These are phyloP conservation scores for Geranium rotundifolium DNA, from an alignment of 345 rosid genomes.

Conservation along the genomic window DNA sequence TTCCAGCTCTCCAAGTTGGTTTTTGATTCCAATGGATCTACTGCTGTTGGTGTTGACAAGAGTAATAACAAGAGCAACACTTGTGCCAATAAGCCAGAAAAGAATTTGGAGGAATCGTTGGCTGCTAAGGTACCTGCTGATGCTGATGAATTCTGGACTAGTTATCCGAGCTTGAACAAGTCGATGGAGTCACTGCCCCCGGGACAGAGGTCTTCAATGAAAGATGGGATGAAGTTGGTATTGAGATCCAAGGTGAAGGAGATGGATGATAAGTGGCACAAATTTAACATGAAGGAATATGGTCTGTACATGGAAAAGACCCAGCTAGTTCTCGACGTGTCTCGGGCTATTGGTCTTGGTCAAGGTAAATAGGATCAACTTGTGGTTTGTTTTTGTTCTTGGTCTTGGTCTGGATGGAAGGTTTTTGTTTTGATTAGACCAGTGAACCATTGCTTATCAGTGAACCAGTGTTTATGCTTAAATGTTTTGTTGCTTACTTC, in stretches of 20 bases:
- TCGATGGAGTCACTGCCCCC: slow-evolving; percentile 12
- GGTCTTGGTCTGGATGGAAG: too few relatives aligned
- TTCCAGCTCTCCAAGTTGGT: slow-evolving; percentile 21
- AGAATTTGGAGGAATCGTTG: neutral
- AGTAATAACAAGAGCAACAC: neutral
- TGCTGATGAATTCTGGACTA: slow-evolving; percentile 2
- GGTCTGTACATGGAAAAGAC: slow-evolving; percentile 13
- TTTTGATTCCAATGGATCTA: too few relatives aligned
- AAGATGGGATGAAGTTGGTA: slow-evolving; percentile 2
- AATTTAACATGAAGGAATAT: slow-evolving; percentile 9
- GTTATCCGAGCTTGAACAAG: slow-evolving; percentile 8
- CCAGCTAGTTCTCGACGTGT: slow-evolving; percentile 16
- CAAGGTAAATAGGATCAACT: too few relatives aligned
- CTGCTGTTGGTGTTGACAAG: slow-evolving; percentile 19
- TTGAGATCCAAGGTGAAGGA: slow-evolving; percentile 12
- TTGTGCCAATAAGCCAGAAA: neutral
- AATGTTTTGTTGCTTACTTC: too few relatives aligned
- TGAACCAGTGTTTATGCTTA: too few relatives aligned
- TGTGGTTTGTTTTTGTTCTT: too few relatives aligned
- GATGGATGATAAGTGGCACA: slow-evolving; percentile 13
- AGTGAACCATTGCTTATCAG: too few relatives aligned
- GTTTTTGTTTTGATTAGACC: too few relatives aligned
- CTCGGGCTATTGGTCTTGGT: too few relatives aligned
- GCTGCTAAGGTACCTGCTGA: neutral
- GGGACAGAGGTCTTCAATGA: slow-evolving; percentile 5